These are phyloP conservation scores for Xylariaceae sp. DNA, from an alignment of 2,329 filamentous ascomycete species.

Conservation along the genomic window DNA sequence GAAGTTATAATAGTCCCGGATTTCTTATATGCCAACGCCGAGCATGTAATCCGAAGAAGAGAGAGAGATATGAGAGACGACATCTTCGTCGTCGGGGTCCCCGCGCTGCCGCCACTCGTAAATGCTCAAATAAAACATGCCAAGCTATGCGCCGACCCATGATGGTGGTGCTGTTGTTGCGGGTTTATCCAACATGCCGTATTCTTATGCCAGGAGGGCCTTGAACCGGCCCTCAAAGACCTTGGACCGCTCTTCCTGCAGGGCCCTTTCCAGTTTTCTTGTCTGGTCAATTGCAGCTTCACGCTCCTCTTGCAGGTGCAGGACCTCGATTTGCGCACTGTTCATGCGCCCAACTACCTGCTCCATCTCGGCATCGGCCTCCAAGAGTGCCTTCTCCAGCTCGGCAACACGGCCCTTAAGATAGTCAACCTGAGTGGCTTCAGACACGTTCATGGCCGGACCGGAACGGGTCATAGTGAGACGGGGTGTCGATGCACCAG, in stretches of 20 bases:
- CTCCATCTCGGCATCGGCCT: constrained; percentile 77
- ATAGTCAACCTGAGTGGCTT: constrained; percentile 67
- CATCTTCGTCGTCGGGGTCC: constrained; percentile 6
- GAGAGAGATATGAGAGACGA: background rate
- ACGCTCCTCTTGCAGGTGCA: constrained; percentile 67
- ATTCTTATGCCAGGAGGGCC: constrained; percentile 25
- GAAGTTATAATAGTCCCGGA: too few species aligned
- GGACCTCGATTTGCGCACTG: constrained; percentile 74
- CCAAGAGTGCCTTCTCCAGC: constrained; percentile 72
- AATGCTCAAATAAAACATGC: constrained; percentile 18
- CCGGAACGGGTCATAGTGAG: constrained; percentile 45
- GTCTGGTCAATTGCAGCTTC: constrained; percentile 71
- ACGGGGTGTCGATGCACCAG: constrained; percentile 47
- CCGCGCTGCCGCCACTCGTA: constrained; percentile 13
- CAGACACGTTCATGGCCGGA: constrained; percentile 58
- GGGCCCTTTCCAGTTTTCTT: constrained; percentile 60
- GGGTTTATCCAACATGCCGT: background rate
- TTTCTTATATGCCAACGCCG: constrained; percentile 8
- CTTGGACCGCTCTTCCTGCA: constrained; percentile 60
- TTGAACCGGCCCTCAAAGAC: constrained; percentile 41
- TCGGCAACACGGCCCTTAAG: constrained; percentile 76
- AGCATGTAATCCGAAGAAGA: constrained; percentile 3
- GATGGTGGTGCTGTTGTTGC: constrained; percentile 2
- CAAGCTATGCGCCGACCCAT: constrained; percentile 7
- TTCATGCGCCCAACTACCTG: constrained; percentile 80